These are phyloP conservation scores for Mycena amicta DNA, from an alignment of 768 basidiomycete genomes.

Conservation along the genomic window DNA sequence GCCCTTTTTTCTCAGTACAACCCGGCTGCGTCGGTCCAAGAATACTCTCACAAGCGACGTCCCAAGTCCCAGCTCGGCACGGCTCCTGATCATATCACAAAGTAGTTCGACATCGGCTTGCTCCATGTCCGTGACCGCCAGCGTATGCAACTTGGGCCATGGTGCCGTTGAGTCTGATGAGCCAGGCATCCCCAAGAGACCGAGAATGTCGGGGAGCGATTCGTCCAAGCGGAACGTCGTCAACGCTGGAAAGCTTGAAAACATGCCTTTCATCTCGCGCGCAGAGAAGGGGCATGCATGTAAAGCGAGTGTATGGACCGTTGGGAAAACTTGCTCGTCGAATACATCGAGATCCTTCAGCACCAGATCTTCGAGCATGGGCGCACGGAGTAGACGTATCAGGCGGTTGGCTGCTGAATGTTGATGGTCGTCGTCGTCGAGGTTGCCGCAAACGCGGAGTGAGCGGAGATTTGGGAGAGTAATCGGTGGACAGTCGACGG, in stretches of 20 bases:
- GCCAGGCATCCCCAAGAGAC: constrained; percentile 29
- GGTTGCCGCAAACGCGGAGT: constrained; percentile 43
- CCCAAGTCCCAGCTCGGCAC: constrained; percentile 23
- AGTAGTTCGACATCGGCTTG: constrained; percentile 34
- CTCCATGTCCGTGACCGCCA: constrained; percentile 37
- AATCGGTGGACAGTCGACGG: constrained; percentile 28
- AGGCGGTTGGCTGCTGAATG: constrained; percentile 33
- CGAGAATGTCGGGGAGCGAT: constrained; percentile 32
- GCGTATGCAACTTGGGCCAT: constrained; percentile 40
- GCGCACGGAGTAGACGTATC: constrained; percentile 39
- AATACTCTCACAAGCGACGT: constrained; percentile 26
- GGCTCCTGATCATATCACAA: constrained; percentile 32
- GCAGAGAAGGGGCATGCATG: constrained; percentile 37
- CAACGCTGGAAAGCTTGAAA: constrained; percentile 39
- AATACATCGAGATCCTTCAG: constrained; percentile 40
- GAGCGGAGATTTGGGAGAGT: constrained; percentile 36
- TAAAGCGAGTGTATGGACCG: constrained; percentile 37
- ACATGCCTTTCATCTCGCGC: constrained; percentile 33
- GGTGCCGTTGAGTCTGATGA: constrained; percentile 7
- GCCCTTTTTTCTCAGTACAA: constrained; percentile 28
- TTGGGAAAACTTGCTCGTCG: constrained; percentile 33
- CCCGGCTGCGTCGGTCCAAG: constrained; percentile 42
- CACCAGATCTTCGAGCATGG: constrained; percentile 37
- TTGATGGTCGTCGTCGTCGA: constrained; percentile 9
- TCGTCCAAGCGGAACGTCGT: constrained; percentile 38